Evolutionary conservation across 129 eudicot species (phyloP), one percentile per base, ranked within the genome.

Genomic region (Flaveria trinervia): DNA sequence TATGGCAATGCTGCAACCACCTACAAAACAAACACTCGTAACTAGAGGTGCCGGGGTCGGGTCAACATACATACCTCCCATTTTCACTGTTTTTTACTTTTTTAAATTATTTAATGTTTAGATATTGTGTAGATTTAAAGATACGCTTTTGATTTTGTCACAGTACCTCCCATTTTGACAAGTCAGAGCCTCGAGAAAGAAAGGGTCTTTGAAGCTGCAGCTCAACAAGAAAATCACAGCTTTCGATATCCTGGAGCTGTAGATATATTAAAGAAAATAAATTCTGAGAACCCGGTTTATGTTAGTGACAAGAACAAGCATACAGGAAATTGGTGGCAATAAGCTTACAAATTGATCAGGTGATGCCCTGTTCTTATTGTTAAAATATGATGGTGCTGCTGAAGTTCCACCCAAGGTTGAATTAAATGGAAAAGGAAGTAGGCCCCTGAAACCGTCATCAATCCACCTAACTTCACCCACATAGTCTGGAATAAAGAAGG

Each of bases 361-460:
- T 52, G 97, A 87, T 23, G 97, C 99, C 80, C 82, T 87, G 81
- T 95, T 95, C 81, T 95, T 95, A 80, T 88, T 82, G 87, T 95
- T 95, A 65, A 95, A 95, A 82, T 95, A 89, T 69, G 89, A 44
- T 20, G 99, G 99, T 59, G 99, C 93, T 2, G 99, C 92, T 52
- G 92, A 81, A 56, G 96, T 95, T 43, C 99, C 99, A 71, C 99
- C 99, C 79, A 88, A 57, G 61, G 92, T 91, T 81, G 94, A 80
- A 80, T 95, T 95, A 55, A 91, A 95, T 0, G 96, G 99, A 70
- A 95, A 83, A 8, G 99, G 97, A 73, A 95, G 97, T 52, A 95
- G 89, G 49, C 99, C 99, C 65, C 82, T 79, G 83, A 95, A 95
- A 39, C 99, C 97, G 71, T 95, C 99, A 79, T 95, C 94, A 72